Evolutionary conservation across 139 green algal genomes (phyloP).

Genomic region (Pedinophyceae sp.): DNA sequence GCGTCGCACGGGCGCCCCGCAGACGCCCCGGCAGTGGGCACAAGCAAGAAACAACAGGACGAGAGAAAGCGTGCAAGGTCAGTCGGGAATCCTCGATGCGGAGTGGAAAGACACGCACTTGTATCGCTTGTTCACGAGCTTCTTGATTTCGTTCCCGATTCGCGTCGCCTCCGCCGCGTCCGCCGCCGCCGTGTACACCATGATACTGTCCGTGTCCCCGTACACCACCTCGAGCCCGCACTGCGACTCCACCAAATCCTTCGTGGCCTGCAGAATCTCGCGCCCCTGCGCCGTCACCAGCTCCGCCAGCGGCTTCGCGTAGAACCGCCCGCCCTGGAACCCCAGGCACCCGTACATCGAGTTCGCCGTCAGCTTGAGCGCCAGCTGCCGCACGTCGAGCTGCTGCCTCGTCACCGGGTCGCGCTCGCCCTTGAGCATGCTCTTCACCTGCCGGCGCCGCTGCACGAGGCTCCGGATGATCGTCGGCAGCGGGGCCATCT

Average conservation of each 20-base stretch:
- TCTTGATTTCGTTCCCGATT: constrained; percentile 23
- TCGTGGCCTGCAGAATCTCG: constrained; percentile 83
- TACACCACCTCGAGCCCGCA: constrained; percentile 79
- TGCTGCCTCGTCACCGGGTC: constrained; percentile 41
- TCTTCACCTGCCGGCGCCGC: constrained; percentile 56
- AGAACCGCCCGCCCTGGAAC: constrained; percentile 84
- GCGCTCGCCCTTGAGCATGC: constrained; percentile 58
- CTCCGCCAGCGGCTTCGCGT: constrained; percentile 78
- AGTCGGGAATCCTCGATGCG: too few relatives aligned
- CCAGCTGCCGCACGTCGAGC: constrained; percentile 74
- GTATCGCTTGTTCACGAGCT: neutral
- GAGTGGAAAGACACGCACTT: too few relatives aligned
- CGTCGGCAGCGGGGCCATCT: constrained; percentile 16
- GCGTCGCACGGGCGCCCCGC: too few relatives aligned
- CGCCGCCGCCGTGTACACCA: constrained; percentile 70
- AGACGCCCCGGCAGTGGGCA: too few relatives aligned
- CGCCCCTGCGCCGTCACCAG: constrained; percentile 83
- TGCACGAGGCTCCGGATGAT: constrained; percentile 52
- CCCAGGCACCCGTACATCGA: constrained; percentile 89
- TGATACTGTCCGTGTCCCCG: constrained; percentile 95
- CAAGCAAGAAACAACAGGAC: too few relatives aligned
- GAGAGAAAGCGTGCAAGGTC: neutral
- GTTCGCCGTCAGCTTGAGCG: constrained; percentile 77
- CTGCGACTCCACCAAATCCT: constrained; percentile 73
- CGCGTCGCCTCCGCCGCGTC: constrained; percentile 39